These are phyloP conservation scores for Backusella australiensis DNA, from an alignment of 192 early-diverging fungal species.

Conservation along the genomic window DNA sequence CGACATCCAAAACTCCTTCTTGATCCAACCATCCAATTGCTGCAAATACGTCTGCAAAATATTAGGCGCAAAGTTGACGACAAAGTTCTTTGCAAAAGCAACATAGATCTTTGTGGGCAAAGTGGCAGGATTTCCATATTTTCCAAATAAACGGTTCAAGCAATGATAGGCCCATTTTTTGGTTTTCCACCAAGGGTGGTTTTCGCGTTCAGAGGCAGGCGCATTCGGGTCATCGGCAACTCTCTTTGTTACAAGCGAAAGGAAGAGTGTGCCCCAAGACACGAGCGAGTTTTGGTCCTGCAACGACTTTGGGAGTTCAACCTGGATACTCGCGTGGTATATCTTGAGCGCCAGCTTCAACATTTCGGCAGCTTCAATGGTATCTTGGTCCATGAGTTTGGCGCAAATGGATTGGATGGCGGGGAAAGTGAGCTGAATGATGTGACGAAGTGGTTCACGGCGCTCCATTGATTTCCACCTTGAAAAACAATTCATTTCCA, in stretches of 20 bases:
- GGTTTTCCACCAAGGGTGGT: conserved; percentile 84
- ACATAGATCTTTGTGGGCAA: conserved; percentile 48
- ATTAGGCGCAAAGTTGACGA: conserved; percentile 84
- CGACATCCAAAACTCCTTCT: conserved; percentile 71
- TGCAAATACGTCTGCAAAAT: conserved; percentile 80
- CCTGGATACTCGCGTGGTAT: conserved; percentile 71
- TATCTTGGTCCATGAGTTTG: conserved; percentile 55
- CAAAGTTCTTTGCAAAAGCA: conserved; percentile 80
- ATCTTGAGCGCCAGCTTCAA: conserved; percentile 82
- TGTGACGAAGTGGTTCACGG: conserved; percentile 65
- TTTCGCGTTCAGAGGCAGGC: conserved; percentile 57
- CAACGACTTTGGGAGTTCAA: conserved; percentile 54
- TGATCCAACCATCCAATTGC: conserved; percentile 78
- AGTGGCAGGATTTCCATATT: conserved; percentile 69
- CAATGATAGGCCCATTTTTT: conserved; percentile 94
- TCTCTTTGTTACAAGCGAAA: conserved; percentile 71
- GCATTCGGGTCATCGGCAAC: conserved; percentile 48
- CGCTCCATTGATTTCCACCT: conserved; percentile 61
- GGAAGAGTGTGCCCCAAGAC: conserved; percentile 88
- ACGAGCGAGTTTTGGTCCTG: conserved; percentile 69
- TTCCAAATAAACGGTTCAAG: conserved; percentile 79
- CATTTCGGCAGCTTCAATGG: conserved; percentile 78
- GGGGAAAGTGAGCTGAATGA: conserved; percentile 75
- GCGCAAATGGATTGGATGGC: conserved; percentile 72
- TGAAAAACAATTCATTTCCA: no score